These are phyloP conservation scores for Auriscalpium microsporum DNA, from an alignment of 768 basidiomycete genomes.

Conservation along the genomic window DNA sequence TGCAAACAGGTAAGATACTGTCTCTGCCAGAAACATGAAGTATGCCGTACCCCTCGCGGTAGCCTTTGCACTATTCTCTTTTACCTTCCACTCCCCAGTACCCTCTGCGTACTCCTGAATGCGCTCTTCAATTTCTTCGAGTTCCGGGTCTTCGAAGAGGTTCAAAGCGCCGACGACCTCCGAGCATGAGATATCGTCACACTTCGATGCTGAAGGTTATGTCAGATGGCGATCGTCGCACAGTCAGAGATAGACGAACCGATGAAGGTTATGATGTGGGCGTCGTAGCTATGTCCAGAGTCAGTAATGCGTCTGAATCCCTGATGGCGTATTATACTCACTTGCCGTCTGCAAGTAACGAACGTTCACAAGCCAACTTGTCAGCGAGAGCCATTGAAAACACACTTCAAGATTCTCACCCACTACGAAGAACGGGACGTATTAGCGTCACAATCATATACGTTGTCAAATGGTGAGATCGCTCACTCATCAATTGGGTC, in stretches of 20 bases:
- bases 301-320: too few relatives aligned
- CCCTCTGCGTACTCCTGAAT: constrained; percentile 31
- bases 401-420: not conserved
- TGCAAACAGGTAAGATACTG: constrained; percentile 17
- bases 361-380: too few relatives aligned
- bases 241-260: constrained; percentile 24
- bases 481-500: constrained; percentile 51
- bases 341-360: constrained; percentile 40
- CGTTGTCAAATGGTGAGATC: not conserved
- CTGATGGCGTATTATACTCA: constrained; percentile 24
- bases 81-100: constrained; percentile 30
- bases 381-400: too few relatives aligned
- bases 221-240: not conserved
- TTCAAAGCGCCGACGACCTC: constrained; percentile 44
- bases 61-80: constrained; percentile 32
- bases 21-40: too few relatives aligned
- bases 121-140: constrained; percentile 40
- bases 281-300: constrained; percentile 39
- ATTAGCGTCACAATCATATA: not conserved
- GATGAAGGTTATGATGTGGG: constrained; percentile 52
- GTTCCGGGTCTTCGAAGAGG: constrained; percentile 44
- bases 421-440: not conserved
- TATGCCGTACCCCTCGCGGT: constrained; percentile 32
- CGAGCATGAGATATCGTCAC: constrained; percentile 54
- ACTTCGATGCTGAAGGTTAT: constrained; percentile 41